A percentile compares a stretch with the other conserved stretches of the same genome.
phyloP scores from a whole-genome alignment of 306 rosid genomes.

The Quercus wislizeni region DNA sequence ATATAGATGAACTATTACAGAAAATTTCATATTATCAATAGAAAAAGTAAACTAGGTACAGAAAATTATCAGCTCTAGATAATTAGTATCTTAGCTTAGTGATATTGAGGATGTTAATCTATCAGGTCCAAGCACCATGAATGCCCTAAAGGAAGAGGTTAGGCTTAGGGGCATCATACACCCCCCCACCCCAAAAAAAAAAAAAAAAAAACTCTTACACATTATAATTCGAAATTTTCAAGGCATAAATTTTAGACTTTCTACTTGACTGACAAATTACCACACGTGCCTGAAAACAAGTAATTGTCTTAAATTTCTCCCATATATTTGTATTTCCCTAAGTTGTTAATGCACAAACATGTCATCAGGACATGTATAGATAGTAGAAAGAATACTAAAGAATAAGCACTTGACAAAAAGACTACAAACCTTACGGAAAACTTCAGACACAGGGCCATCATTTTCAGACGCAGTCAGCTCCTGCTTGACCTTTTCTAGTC shows the following conservation, averaged over 20 bases:
- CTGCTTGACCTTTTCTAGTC: conserved; percentile 86
- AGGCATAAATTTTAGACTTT: background rate
- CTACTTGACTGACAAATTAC: background rate
- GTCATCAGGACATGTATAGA: background rate
- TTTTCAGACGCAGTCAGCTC: conserved; percentile 82
- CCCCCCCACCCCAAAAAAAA: no score
- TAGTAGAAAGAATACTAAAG: background rate
- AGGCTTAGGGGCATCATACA: background rate
- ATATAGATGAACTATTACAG: no score
- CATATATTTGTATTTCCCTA: background rate
- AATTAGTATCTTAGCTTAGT: background rate
- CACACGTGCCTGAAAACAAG: background rate
- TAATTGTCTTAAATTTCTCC: background rate
- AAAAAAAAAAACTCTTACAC: background rate
- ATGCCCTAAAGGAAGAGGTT: background rate
- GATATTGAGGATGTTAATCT: background rate
- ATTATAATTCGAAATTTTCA: background rate
- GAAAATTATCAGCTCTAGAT: no score
- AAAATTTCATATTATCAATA: no score
- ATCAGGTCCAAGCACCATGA: background rate
- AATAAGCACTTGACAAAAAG: conserved; percentile 15
- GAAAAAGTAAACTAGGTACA: no score
- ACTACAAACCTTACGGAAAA: conserved; percentile 62
- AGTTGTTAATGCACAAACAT: background rate
- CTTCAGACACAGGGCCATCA: conserved; percentile 88